phyloP scores from a whole-genome alignment of 2,329 filamentous ascomycete species.

The Tolypocladium paradoxum region DNA sequence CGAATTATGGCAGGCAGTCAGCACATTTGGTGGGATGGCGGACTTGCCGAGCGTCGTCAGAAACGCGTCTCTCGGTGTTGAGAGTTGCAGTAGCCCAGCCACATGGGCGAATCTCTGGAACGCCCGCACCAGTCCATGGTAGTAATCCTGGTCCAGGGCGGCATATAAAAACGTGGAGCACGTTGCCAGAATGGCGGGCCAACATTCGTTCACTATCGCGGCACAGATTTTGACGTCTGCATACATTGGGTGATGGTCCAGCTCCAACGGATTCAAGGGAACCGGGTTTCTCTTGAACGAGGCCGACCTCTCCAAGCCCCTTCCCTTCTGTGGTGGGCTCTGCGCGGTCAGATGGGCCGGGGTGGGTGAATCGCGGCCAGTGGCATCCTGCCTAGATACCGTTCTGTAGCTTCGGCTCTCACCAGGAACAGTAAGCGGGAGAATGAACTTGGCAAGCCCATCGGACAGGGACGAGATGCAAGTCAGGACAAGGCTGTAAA shows the following conservation, averaged over 20 bases:
- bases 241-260: conserved; percentile 63
- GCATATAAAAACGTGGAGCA: conserved; percentile 94
- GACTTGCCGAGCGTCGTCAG: conserved; percentile 89
- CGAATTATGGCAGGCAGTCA: conserved; percentile 47
- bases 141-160: conserved; percentile 84
- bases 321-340: conserved; percentile 16
- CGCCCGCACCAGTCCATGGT: conserved; percentile 80
- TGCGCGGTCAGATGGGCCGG: conserved; percentile 24
- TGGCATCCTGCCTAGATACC: conserved; percentile 30
- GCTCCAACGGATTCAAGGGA: conserved; percentile 70
- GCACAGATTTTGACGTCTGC: conserved; percentile 67
- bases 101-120: conserved; percentile 96
- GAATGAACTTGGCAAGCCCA: conserved; percentile 81
- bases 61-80: conserved; percentile 86
- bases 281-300: conserved; percentile 67
- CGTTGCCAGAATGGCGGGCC: conserved; percentile 89
- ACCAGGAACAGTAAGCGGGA: conserved; percentile 78
- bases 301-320: conserved; percentile 44
- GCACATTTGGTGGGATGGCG: conserved; percentile 73
- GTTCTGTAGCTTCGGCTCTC: conserved; percentile 48
- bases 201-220: conserved; percentile 78
- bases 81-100: conserved; percentile 72
- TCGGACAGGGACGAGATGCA: conserved; percentile 89
- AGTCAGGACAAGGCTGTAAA: conserved; percentile 79
- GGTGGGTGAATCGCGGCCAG: conserved; percentile 31